Conservation (phyloP, 257 asterid genomes). For the Jasminum sambac region DNA sequence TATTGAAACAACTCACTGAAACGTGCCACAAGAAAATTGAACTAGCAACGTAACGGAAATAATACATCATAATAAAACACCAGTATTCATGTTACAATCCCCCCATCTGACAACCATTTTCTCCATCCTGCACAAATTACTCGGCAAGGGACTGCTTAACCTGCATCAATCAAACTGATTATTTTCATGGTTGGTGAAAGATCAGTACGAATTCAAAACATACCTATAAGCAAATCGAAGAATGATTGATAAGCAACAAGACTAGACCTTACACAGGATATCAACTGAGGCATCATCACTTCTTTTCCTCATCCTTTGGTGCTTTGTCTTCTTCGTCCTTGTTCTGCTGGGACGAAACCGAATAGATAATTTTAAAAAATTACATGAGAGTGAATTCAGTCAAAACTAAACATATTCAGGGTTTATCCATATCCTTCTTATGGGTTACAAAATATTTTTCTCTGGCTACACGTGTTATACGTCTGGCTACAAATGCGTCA, state of each 20-base stretch:
- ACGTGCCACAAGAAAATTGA: not conserved
- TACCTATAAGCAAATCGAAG: not conserved
- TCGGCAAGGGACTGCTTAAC: slow-evolving; percentile 16
- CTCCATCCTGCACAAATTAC: slow-evolving; percentile 10
- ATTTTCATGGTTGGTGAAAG: slow-evolving; percentile 3
- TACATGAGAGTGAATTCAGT: not conserved
- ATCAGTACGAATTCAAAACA: not conserved
- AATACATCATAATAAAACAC: slow-evolving; percentile 16
- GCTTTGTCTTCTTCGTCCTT: slow-evolving; percentile 69
- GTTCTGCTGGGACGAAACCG: slow-evolving; percentile 37
- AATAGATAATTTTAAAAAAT: not conserved
- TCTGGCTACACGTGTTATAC: too few relatives aligned
- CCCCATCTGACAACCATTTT: slow-evolving; percentile 2
- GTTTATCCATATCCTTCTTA: not conserved
- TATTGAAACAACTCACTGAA: not conserved
- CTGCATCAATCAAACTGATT: slow-evolving; percentile 11
- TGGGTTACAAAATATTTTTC: not conserved
- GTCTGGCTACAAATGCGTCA: too few relatives aligned
- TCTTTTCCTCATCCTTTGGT: slow-evolving; percentile 68
- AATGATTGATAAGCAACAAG: slow-evolving; percentile 3
- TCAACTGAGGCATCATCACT: slow-evolving; percentile 35
- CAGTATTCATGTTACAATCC: slow-evolving; percentile 16
- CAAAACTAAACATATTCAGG: not conserved
- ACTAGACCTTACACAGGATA: slow-evolving; percentile 32
- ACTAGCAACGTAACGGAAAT: not conserved